Evolutionary conservation across 495 filamentous ascomycete species (phyloP), one percentile per base, ranked within the genome.

Genomic region (Viridothelium virens): DNA sequence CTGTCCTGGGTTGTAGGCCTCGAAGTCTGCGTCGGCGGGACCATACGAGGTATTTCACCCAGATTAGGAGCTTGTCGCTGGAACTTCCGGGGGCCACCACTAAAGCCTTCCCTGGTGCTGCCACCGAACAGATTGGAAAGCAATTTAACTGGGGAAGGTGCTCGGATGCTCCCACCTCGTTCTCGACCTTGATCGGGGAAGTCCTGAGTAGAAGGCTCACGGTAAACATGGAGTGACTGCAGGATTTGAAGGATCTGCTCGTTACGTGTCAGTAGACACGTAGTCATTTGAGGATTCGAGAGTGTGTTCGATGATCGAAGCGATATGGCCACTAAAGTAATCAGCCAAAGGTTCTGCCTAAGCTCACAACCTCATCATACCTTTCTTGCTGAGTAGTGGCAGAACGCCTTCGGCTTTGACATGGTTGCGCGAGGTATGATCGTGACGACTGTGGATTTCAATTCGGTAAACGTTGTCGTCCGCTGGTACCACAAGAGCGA

Each of bases 131-230:
- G 83, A 69, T 84, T 94, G 0, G 92, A 94, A 36, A 98, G 82
- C 71, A 97, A 77, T 75, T 97, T 98, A 44, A 93, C 90, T 0
- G 94, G 93, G 10, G 92, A 96, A 11, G 87, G 84, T 11, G 89
- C 86, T 31, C 91, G 82, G 70, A 90, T 87, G 70, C 71, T 81
- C 67, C 67, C 81, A 67, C 53, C 53, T 36, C 53, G 53, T 59
- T 59, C 53, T 18, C 53, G 53, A 14, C 7, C 31, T 6, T 34
- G 14, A 3, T 59, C 53, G 18, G 53, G 41, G 12, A 31, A 31
- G 7, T 41, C 61, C 16, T 63, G 61, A 25, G 33, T 16, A 5
- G 61, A 12, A 41, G 37, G 61, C 14, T 63, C 61, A 9, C 37
- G 53, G 7, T 36, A 34, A 7, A 59, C 53, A 18, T 59, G 53